These are phyloP conservation scores for Fusarium mangiferae DNA, from an alignment of 2,329 filamentous ascomycete species.

Conservation along the genomic window DNA sequence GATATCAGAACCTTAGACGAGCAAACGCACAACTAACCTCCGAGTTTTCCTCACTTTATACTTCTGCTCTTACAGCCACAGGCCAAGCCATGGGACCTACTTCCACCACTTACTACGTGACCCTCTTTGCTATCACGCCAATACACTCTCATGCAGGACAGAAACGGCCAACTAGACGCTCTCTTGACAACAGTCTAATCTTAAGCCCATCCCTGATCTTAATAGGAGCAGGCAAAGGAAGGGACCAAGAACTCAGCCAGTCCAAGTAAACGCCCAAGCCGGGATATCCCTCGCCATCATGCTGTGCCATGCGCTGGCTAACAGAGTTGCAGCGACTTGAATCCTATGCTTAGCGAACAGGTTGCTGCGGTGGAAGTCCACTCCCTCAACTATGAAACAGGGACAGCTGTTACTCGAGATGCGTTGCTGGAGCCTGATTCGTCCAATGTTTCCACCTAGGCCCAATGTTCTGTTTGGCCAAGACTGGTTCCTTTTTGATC, in stretches of 20 bases:
- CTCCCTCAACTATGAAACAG: conserved; percentile 29
- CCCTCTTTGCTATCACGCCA: conserved; percentile 13
- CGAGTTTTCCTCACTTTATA: conserved; percentile 27
- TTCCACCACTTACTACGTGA: neutral
- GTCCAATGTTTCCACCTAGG: conserved; percentile 29
- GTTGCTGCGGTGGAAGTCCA: conserved; percentile 1
- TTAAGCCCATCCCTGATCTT: conserved; percentile 7
- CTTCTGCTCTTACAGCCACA: neutral
- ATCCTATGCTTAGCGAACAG: conserved; percentile 9
- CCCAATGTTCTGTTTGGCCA: conserved; percentile 18
- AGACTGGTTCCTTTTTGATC: conserved; percentile 1
- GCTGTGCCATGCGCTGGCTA: conserved; percentile 28
- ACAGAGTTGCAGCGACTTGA: conserved; percentile 9
- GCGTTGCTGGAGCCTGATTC: conserved; percentile 23
- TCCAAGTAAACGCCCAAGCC: conserved; percentile 29
- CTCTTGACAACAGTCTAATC: conserved; percentile 6
- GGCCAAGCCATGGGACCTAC: conserved; percentile 10
- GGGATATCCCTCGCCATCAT: conserved; percentile 17
- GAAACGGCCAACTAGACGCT: neutral
- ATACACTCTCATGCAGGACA: conserved; percentile 19
- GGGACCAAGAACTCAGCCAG: conserved; percentile 19
- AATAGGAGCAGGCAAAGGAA: neutral
- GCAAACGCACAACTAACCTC: neutral
- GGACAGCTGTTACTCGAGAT: conserved; percentile 20
- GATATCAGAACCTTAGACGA: conserved; percentile 6